Evolutionary conservation across 192 early-diverging fungal species (phyloP), one percentile per base, ranked within the genome.

Genomic region (Ambispora gerdemannii): DNA sequence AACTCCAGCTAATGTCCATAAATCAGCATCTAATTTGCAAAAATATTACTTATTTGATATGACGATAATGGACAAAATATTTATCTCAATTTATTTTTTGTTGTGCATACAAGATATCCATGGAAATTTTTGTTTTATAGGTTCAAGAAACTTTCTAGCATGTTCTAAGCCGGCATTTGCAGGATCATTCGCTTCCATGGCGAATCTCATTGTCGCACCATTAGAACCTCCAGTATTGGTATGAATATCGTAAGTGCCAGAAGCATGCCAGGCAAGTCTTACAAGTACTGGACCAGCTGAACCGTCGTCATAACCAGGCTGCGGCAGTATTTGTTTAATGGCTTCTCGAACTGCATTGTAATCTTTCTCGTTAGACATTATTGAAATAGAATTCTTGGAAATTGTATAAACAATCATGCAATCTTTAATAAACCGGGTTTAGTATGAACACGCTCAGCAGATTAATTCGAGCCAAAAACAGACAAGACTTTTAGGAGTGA

Each of bases 1-100:
- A 61, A 81, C 81, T 34, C 88, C 90, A 33, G 88, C 88, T 24
- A 92, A 72, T 36, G 90, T 89, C 90, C 90, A 91, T 68, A 91
- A 75, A 78, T 91, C 90, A 38, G 86, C 89, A 74, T 91, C 68
- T 70, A 20, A 3, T 52, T n/a, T 4, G 6, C 30, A 30, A n/a
- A 30, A 43, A 31, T 53, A 35, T 36, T 34, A 8, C 3, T 35
- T 8, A 50, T 35, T 34, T 28, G 31, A 53, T 11, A 35, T 6
- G 20, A 0, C 28, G 24, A 30, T 17, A 31, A 70, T n/a, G n/a
- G n/a, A 68, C 13, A 24, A 20, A 4, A 58, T 2, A 67, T 2
- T 66, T 32, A 19, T 28, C 35, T 30, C 2, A 3, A 49, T 2
- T 22, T 62, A 31, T 19, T 1, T 22, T 30, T 58, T 30, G 19